A percentile compares a stretch with the other conserved stretches of the same genome.
Conservation (phyloP, 108 stramenopile genomes). For the Skeletonema grethae region DNA sequence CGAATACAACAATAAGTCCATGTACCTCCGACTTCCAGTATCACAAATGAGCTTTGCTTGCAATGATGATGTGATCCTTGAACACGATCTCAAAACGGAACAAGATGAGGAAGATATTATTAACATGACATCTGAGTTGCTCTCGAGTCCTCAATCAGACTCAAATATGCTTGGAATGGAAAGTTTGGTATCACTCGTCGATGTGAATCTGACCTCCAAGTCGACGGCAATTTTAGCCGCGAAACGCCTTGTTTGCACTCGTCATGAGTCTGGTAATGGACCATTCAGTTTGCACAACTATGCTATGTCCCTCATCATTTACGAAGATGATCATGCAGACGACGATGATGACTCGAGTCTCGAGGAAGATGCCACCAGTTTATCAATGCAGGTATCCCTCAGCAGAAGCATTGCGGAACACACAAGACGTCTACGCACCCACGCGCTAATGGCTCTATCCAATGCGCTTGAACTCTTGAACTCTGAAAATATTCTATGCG, state of each 20-base stretch:
- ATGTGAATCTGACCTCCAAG: constrained; percentile 60
- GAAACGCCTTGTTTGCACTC: constrained; percentile 29
- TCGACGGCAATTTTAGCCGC: constrained; percentile 42
- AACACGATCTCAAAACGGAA: constrained; percentile 15
- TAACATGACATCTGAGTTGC: constrained; percentile 53
- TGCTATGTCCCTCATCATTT: constrained; percentile 61
- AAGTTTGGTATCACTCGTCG: constrained; percentile 58
- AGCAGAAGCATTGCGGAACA: constrained; percentile 24
- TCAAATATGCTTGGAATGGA: constrained; percentile 71
- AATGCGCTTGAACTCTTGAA: constrained; percentile 55
- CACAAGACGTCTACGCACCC: constrained; percentile 51
- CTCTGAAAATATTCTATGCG: constrained; percentile 44
- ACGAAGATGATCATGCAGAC: constrained; percentile 25
- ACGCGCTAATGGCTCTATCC: constrained; percentile 53
- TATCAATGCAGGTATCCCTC: constrained; percentile 22
- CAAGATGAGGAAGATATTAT: constrained; percentile 46
- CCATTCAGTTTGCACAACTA: constrained; percentile 43
- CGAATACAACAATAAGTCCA: constrained; percentile 8
- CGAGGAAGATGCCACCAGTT: constrained; percentile 40
- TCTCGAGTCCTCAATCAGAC: constrained; percentile 53
- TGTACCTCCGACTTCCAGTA: constrained; percentile 45
- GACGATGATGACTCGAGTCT: constrained; percentile 39
- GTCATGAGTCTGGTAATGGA: constrained; percentile 20
- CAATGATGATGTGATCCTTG: neutral
- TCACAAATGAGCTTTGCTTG: constrained; percentile 57